Conservation (phyloP, 1,284 basidiomycete genomes). For the Serendipita sp. region DNA sequence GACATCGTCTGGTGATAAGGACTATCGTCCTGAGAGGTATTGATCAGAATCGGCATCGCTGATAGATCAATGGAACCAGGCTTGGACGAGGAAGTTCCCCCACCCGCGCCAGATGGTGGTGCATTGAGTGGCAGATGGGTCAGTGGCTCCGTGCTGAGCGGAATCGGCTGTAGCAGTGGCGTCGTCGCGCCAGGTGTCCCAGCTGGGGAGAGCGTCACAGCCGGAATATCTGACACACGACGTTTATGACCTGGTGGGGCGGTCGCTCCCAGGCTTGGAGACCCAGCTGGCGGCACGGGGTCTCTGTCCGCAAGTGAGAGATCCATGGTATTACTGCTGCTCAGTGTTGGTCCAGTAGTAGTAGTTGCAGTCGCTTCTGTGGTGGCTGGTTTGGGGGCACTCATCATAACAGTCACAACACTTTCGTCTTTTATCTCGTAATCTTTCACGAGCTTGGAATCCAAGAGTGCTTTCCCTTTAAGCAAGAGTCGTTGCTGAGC, state of each 20-base stretch:
- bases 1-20: slow-evolving; percentile 54
- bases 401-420: slow-evolving; percentile 71
- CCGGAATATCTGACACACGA: slow-evolving; percentile 10
- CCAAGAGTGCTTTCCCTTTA: slow-evolving; percentile 83
- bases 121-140: slow-evolving; percentile 29
- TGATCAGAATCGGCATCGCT: slow-evolving; percentile 16
- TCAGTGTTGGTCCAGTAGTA: slow-evolving; percentile 8
- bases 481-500: slow-evolving; percentile 70
- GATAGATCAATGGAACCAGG: slow-evolving; percentile 18
- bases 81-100: slow-evolving; percentile 24
- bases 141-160: slow-evolving; percentile 38
- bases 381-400: slow-evolving; percentile 57
- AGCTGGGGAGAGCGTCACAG: slow-evolving; percentile 35
- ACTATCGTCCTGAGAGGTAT: slow-evolving; percentile 17
- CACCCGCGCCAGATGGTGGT: slow-evolving; percentile 25
- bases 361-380: slow-evolving; percentile 23
- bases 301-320: background rate
- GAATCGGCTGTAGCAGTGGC: slow-evolving; percentile 49
- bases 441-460: slow-evolving; percentile 75
- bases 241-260: slow-evolving; percentile 3
- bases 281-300: slow-evolving; percentile 6
- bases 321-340: slow-evolving; percentile 4
- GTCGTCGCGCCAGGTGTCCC: slow-evolving; percentile 18
- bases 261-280: background rate
- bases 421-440: slow-evolving; percentile 70